Base-by-base conservation (phyloP, 345 rosid species). In the Garcia nutans region DNA sequence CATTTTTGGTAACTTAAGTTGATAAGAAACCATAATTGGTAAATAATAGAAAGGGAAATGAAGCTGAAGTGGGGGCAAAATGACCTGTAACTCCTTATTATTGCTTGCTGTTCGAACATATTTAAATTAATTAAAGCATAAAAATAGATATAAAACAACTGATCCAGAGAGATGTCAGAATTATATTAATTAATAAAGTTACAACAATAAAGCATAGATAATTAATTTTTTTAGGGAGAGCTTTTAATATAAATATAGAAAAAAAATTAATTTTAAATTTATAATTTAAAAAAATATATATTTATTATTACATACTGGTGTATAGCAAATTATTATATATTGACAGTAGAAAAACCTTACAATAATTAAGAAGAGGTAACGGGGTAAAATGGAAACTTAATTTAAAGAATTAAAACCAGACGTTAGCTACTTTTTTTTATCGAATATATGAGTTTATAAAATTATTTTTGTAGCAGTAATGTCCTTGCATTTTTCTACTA, bases 1-100 rank as follows among this genome's bases (percentile, higher is more conserved):
- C 81, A 80, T 82, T 85, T 15, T 57, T 23, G 31, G 58, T 52
- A 52, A 52, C 15, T 37, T n/a, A 10, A 33, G 22, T 23, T 7
- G 58, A 19, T 26, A 28, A 28, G 37, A 37, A 64, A 23, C 63
- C 17, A 47, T 61, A 16, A 52, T 19, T 22, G 60, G 37, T 12
- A 13, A 22, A 3, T 12, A 22, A 41, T 22, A 12, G 16, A 37
- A 56, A 22, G 56, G 23, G 16, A 74, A 65, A 41, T 33, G 13
- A n/a, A 74, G 65, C 70, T 33, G 54, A 63, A 41, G 17, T 71
- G 47, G 6, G 44, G 4, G 26, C n/a, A 37, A 68, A 68, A 68
- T 44, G 56, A 44, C 55, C 24, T 67, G 9, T 12, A 15, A 45
- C 54, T 67, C 50, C 50, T 47, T 47, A 47, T 8, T 0, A 11